Percentiles rank a stretch among this genome's conserved stretches.
Evolutionary conservation across 2,329 filamentous ascomycete genomes (phyloP).

Genomic region (Botrytis aclada): DNA sequence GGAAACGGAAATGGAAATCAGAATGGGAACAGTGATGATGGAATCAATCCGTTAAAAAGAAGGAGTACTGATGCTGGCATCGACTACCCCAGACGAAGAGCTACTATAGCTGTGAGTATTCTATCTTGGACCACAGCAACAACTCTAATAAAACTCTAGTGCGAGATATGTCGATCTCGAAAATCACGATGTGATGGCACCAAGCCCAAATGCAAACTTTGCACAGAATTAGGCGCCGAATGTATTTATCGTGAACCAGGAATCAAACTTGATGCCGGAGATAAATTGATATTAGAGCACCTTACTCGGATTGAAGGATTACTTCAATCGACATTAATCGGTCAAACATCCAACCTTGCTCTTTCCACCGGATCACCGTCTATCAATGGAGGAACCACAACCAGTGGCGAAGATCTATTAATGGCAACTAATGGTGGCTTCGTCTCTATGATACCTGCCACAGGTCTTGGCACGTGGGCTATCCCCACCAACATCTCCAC

Average conservation of each 20-base stretch:
- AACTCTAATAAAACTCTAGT: constrained; percentile 47
- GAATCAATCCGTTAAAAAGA: constrained; percentile 57
- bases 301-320: constrained; percentile 74
- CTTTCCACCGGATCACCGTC: constrained; percentile 62
- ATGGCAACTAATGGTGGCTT: constrained; percentile 45
- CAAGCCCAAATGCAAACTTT: constrained; percentile 80
- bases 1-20: constrained; percentile 12
- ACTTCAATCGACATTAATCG: constrained; percentile 66
- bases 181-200: constrained; percentile 78
- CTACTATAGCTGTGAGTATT: constrained; percentile 61
- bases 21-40: constrained; percentile 47
- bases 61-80: constrained; percentile 59
- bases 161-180: constrained; percentile 75
- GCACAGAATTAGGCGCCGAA: constrained; percentile 75
- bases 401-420: constrained; percentile 56
- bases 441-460: constrained; percentile 55
- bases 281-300: constrained; percentile 80
- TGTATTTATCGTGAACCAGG: constrained; percentile 83
- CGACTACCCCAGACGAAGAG: constrained; percentile 62
- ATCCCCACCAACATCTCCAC: constrained; percentile 70
- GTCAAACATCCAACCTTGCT: constrained; percentile 49
- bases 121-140: constrained; percentile 10
- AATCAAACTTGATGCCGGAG: constrained; percentile 82
- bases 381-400: constrained; percentile 60
- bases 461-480: constrained; percentile 70